Base-by-base conservation (phyloP, 2,329 filamentous ascomycete genomes). In the Sporothrix brasiliensis region DNA sequence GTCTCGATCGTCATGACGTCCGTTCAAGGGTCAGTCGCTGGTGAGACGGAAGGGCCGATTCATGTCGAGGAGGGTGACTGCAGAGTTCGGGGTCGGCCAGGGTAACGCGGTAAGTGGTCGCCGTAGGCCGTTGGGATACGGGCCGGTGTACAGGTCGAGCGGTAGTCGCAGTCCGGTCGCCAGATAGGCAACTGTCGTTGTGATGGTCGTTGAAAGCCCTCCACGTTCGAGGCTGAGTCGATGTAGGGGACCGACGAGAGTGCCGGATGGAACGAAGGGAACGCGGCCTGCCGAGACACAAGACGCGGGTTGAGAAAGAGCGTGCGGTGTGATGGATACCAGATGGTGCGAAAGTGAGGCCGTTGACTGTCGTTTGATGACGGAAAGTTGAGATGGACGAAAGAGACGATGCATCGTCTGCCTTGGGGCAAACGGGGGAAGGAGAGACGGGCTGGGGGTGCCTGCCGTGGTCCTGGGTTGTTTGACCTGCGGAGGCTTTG, bases 1-100 rank as follows among this genome's bases (percentile, higher is more conserved):
- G 79, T 77, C 76, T 85, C 83, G 78, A 80, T 81, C 79, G 83
- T 84, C 84, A 86, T 86, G 58, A 9, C 58, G 68, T 58, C 58
- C 66, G 56, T 63, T 34, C 56, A 3, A 30, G n/a, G 54, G 30
- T 60, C 60, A 39, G 60, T 44, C 21, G 50, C 60, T 30, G 21
- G 54, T 4, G 47, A 41, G 34, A 27, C 30, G 10, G 27, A 10
- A 39, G 56, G 41, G 56, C 16, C 44, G 24, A 47, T 7, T 52
- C 67, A 68, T 68, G 27, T 50, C 67, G 66, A 47, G 66, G 34
- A 47, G 24, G 24, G 27, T 47, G 19, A 34, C n/a, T 16, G 61
- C 7, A 52, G 63, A 13, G 49, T 10, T 39, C 61, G 24, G 10
- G 24, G 5, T 14, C 21, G 21, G 34, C 6, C 5, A 10, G 21